These are phyloP conservation scores for Xylaria sp. DNA, from an alignment of 2,329 filamentous ascomycete genomes.

Conservation along the genomic window DNA sequence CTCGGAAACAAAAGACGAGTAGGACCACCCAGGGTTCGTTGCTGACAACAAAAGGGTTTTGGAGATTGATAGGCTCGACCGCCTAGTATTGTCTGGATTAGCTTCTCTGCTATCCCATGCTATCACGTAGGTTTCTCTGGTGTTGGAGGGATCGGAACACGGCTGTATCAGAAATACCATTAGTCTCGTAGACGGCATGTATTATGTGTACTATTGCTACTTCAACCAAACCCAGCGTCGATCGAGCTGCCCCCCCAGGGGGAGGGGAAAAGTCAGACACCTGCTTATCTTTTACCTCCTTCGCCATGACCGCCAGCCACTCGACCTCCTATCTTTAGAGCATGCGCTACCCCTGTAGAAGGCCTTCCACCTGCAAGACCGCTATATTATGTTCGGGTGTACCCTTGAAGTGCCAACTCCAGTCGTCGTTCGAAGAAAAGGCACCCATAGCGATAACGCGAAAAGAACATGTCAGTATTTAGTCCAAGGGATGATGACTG, in stretches of 20 bases:
- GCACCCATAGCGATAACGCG: not conserved
- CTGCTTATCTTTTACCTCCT: not conserved
- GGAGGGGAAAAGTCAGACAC: not conserved
- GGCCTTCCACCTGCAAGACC: not conserved
- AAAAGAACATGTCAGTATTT: not conserved
- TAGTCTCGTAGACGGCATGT: conserved; percentile 20
- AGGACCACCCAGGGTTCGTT: conserved; percentile 14
- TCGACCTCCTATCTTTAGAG: not conserved
- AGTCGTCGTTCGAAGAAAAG: not conserved
- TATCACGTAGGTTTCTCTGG: not conserved
- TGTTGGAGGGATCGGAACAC: not conserved
- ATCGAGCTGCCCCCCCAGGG: not conserved
- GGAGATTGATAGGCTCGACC: not conserved
- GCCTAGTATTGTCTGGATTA: not conserved
- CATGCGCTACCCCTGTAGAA: not conserved
- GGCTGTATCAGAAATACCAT: not conserved
- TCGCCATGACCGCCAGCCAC: not conserved
- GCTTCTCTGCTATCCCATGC: not conserved
- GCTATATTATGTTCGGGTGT: not conserved
- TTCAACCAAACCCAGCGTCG: not conserved
- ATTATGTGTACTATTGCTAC: conserved; percentile 28
- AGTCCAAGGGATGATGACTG: not conserved
- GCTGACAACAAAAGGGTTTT: not conserved
- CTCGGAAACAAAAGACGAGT: conserved; percentile 44
- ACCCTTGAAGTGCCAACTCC: not conserved